Percentiles rank a stretch among this genome's conserved stretches.
Conservation (phyloP, 331 rosid species). For the Malus hybrid region DNA sequence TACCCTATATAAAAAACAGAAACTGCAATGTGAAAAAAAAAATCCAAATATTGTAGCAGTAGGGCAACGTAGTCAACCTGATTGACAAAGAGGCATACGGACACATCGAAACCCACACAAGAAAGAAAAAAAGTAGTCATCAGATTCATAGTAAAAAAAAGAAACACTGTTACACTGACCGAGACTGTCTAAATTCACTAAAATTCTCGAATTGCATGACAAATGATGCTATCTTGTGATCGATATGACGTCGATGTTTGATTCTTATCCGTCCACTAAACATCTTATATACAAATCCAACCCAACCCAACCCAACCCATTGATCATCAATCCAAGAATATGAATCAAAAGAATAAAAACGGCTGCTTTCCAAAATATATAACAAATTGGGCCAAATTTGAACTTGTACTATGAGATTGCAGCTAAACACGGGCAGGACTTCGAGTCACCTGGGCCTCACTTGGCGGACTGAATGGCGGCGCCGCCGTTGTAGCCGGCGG, state of each 20-base stretch:
- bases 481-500: constrained; percentile 29
- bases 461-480: constrained; percentile 44
- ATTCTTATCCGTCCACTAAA: no score
- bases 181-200: neutral
- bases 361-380: neutral
- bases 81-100: neutral
- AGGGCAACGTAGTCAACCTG: neutral
- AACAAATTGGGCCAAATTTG: constrained; percentile 4
- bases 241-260: no score
- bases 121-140: neutral
- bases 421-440: constrained; percentile 50
- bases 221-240: neutral
- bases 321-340: constrained; percentile 12
- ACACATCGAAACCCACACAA: neutral
- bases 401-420: constrained; percentile 12
- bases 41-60: neutral
- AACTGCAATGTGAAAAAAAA: no score
- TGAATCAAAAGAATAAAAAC: neutral
- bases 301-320: neutral
- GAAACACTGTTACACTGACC: neutral
- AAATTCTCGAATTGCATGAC: neutral
- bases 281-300: constrained; percentile 1
- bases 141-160: neutral
- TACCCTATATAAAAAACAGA: no score
- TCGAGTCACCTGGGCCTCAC: constrained; percentile 30